Evolutionary conservation across 768 basidiomycete species (phyloP).

Genomic region (Hysterangium stoloniferum): DNA sequence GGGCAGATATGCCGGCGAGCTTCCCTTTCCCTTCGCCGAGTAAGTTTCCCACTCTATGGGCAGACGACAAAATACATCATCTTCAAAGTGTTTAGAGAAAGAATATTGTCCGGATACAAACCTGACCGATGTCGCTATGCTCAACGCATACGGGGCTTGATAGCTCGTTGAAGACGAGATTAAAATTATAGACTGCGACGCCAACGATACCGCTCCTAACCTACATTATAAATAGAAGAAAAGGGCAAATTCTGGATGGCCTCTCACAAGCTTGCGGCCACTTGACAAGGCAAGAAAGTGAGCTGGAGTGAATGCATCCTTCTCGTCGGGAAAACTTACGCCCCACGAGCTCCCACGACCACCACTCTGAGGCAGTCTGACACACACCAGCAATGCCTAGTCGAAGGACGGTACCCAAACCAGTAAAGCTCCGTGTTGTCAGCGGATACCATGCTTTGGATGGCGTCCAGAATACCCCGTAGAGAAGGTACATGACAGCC

Average conservation of each 20-base stretch:
- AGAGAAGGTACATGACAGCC: conserved; percentile 49
- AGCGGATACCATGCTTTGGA: conserved; percentile 80
- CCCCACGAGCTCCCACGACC: conserved; percentile 88
- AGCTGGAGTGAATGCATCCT: not conserved
- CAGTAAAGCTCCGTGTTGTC: conserved; percentile 53
- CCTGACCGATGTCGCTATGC: conserved; percentile 82
- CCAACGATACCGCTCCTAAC: conserved; percentile 72
- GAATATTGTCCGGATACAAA: conserved; percentile 24
- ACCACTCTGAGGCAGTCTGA: conserved; percentile 90
- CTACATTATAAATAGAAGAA: conserved; percentile 30
- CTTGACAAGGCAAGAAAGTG: conserved; percentile 25
- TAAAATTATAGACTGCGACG: conserved; percentile 81
- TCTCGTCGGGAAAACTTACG: conserved; percentile 32
- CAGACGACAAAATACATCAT: not conserved
- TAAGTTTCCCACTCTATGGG: conserved; percentile 72
- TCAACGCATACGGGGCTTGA: conserved; percentile 78
- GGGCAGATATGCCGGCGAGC: conserved; percentile 64
- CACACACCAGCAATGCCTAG: conserved; percentile 81
- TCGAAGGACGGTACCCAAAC: conserved; percentile 57
- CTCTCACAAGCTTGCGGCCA: conserved; percentile 46
- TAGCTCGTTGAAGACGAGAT: conserved; percentile 69
- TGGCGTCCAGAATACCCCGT: conserved; percentile 55
- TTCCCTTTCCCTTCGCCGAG: conserved; percentile 71
- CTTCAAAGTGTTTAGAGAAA: not conserved
- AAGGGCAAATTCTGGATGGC: not conserved